Evolutionary conservation across 2,329 filamentous ascomycete species (phyloP).

Genomic region (Rutstroemia sp.): DNA sequence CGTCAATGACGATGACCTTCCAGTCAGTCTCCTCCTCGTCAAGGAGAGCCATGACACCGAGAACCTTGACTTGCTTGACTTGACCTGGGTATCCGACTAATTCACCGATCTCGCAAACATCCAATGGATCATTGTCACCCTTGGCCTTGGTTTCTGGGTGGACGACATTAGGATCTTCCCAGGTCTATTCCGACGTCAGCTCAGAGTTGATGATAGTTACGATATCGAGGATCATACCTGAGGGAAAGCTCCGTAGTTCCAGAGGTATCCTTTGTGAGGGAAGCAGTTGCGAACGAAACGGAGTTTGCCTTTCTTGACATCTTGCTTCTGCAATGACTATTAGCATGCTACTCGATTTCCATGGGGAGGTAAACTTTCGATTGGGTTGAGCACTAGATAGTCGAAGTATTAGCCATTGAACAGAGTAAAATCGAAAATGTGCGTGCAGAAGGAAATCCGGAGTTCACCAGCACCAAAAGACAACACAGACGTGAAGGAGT

Average conservation of each 20-base stretch:
- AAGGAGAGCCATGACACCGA: constrained; percentile 97
- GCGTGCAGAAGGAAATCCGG: not conserved
- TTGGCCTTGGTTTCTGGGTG: constrained; percentile 99
- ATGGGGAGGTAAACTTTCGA: constrained; percentile 1
- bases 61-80: constrained; percentile 99
- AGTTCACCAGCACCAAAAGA: not conserved
- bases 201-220: not conserved
- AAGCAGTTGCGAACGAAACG: constrained; percentile 99
- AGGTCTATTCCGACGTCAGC: constrained; percentile 56
- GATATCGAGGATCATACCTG: constrained; percentile 53
- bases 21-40: constrained; percentile 99
- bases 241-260: constrained; percentile 99
- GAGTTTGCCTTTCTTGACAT: constrained; percentile 99
- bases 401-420: not conserved
- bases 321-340: constrained; percentile 60
- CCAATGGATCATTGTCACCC: constrained; percentile 98
- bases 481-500: not conserved
- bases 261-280: constrained; percentile 99
- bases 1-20: constrained; percentile 99
- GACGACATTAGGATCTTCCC: constrained; percentile 93
- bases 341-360: not conserved
- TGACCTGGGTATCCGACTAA: constrained; percentile 92
- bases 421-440: not conserved
- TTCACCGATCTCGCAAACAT: constrained; percentile 99
- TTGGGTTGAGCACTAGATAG: constrained; percentile 8